Base-by-base conservation (phyloP, 2,329 filamentous ascomycete genomes). In the Ceratocystis huliohia region DNA sequence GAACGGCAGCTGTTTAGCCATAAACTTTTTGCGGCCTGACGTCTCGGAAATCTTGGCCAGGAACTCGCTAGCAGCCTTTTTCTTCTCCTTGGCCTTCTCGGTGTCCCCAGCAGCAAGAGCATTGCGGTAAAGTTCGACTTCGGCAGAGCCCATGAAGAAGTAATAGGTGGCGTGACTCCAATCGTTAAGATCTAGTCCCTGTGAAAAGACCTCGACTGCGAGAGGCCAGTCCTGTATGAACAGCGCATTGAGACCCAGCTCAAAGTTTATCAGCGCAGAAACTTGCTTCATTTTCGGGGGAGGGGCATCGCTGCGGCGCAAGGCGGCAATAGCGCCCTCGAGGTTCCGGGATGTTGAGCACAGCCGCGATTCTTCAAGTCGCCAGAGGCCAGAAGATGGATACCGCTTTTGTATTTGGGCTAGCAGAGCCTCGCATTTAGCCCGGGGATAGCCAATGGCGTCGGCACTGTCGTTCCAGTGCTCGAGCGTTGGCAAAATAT, bases 111-210 rank as follows among this genome's bases (percentile, higher is more conserved):
- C 62, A 61, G 44, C 65, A 57, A 80, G 74, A 1, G 79, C 79
- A 65, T 85, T 78, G 8, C 94, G 85, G 75, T 96, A 97, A 4
- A 91, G 79, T 72, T 94, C 90, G 0, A 97, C 76, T 70, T 95
- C 86, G 0, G 88, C 87, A 13, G 83, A 82, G 6, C 87, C 94
- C 1, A 89, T 88, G 70, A 96, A 88, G 76, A 92, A 97, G 73
- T 91, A 91, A 77, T 99, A 97, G 65, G 97, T 75, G 0, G 87
- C 85, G 64, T 91, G 91, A 66, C 88, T 92, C 94, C 94, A 97
- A 71, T 89, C 89, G 75, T 96, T 96, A 66, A 94, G 81, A 65
- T 89, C 86, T 10, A 89, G 79, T 70, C 89, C 92, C 70, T 82
- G 74, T 50, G 92, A 75, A 75, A 96, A 97, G 0, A 84, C 82